phyloP scores from a whole-genome alignment of 2,329 filamentous ascomycete genomes.

The Fusarium lateritium region DNA sequence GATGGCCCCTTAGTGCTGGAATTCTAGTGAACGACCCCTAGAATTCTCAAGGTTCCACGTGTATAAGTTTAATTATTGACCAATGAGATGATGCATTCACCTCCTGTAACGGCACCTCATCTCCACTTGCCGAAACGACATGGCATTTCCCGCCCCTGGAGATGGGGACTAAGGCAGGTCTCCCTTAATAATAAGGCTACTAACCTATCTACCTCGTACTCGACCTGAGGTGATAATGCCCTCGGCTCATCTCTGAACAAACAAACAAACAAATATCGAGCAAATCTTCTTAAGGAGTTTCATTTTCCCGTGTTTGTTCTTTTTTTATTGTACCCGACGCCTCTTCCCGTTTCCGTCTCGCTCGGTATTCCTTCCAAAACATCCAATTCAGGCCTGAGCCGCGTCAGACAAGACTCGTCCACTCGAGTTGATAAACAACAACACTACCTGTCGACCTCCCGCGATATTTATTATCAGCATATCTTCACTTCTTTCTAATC shows the following conservation, averaged over 20 bases:
- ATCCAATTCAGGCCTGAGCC: conserved; percentile 15
- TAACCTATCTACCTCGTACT: not conserved
- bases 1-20: conserved; percentile 15
- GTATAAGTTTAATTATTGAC: conserved; percentile 8
- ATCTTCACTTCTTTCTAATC: not conserved
- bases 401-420: conserved; percentile 32
- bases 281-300: conserved; percentile 14
- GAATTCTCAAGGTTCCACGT: conserved; percentile 14
- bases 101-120: conserved; percentile 14
- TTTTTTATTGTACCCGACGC: conserved; percentile 12
- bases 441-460: not conserved
- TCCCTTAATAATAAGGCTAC: conserved; percentile 30
- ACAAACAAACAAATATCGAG: conserved; percentile 1
- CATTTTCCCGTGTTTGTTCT: conserved; percentile 34
- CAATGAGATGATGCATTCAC: conserved; percentile 21
- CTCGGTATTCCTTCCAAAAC: conserved; percentile 18
- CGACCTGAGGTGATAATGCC: not conserved
- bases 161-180: conserved; percentile 9
- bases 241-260: conserved; percentile 17
- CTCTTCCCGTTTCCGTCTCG: conserved; percentile 26
- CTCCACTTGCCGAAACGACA: conserved; percentile 37
- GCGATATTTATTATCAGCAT: conserved; percentile 5
- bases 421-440: conserved; percentile 18
- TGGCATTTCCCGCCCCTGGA: conserved; percentile 14
- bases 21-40: conserved; percentile 22